A percentile compares a stretch with the other conserved stretches of the same genome.
phyloP scores from a whole-genome alignment of 2,329 filamentous ascomycete species.

The Madurella fahalii region DNA sequence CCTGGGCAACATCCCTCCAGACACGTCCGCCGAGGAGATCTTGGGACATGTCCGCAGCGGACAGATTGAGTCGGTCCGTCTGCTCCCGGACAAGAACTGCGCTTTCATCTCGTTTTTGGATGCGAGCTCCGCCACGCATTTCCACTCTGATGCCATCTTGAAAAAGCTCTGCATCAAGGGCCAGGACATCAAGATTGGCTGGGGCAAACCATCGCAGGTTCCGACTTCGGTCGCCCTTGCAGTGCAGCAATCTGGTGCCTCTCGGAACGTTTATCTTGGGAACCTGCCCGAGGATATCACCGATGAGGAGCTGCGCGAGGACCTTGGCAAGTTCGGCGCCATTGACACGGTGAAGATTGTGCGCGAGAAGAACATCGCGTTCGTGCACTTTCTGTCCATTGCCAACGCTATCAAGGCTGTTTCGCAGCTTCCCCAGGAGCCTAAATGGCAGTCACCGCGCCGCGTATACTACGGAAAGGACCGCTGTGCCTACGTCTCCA shows the following conservation, averaged over 20 bases:
- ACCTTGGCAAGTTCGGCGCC: slow-evolving; percentile 90
- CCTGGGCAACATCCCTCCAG: slow-evolving; percentile 95
- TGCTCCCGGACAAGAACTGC: slow-evolving; percentile 98
- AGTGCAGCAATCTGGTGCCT: slow-evolving; percentile 95
- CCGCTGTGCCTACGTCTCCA: slow-evolving; percentile 95
- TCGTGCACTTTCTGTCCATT: slow-evolving; percentile 96
- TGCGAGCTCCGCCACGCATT: slow-evolving; percentile 94
- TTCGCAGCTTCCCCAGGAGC: slow-evolving; percentile 88
- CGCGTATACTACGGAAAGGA: slow-evolving; percentile 99
- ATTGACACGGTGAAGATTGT: slow-evolving; percentile 98
- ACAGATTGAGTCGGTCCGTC: slow-evolving; percentile 96
- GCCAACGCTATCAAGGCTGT: slow-evolving; percentile 98
- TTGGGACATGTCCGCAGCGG: slow-evolving; percentile 93
- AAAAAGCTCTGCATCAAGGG: slow-evolving; percentile 99
- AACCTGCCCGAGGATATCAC: slow-evolving; percentile 86
- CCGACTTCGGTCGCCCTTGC: slow-evolving; percentile 96
- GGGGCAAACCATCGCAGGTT: slow-evolving; percentile 97
- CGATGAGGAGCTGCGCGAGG: slow-evolving; percentile 90
- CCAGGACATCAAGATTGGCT: slow-evolving; percentile 98
- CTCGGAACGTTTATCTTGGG: slow-evolving; percentile 93
- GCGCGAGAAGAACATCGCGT: slow-evolving; percentile 95
- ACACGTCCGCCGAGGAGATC: slow-evolving; percentile 95
- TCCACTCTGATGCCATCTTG: slow-evolving; percentile 98
- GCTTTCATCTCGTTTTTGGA: slow-evolving; percentile 99
- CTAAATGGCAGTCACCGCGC: slow-evolving; percentile 92